A percentile compares a stretch with the other conserved stretches of the same genome.
Evolutionary conservation across 1,284 basidiomycete species (phyloP).

Genomic region (Neotropicomus parvogracilis): DNA sequence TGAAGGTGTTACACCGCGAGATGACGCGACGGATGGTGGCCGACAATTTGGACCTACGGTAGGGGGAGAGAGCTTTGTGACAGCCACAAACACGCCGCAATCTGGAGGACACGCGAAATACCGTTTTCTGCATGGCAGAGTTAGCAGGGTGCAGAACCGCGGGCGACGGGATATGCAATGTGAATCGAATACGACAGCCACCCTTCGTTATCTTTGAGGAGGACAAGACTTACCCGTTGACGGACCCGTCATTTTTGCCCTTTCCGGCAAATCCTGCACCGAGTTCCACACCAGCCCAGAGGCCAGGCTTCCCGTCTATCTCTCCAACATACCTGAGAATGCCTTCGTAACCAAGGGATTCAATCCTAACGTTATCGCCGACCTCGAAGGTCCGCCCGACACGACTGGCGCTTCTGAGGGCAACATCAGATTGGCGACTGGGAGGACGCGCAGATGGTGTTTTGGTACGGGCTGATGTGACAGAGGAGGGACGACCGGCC

Average conservation of each 20-base stretch:
- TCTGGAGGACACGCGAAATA: constrained; percentile 86
- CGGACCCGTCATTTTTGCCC: constrained; percentile 94
- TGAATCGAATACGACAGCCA: not conserved
- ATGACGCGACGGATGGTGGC: constrained; percentile 79
- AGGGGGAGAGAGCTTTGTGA: constrained; percentile 74
- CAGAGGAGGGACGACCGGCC: constrained; percentile 46
- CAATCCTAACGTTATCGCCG: constrained; percentile 81
- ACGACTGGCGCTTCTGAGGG: constrained; percentile 44
- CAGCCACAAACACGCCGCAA: constrained; percentile 89
- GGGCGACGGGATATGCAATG: not conserved
- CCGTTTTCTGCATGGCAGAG: constrained; percentile 48
- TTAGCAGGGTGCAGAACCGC: constrained; percentile 8
- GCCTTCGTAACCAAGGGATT: constrained; percentile 83
- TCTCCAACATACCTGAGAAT: constrained; percentile 74
- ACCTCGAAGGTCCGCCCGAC: constrained; percentile 53
- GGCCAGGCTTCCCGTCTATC: constrained; percentile 81
- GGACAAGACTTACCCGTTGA: constrained; percentile 68
- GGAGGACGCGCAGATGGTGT: constrained; percentile 52
- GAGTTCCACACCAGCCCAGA: constrained; percentile 92
- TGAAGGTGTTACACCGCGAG: constrained; percentile 52
- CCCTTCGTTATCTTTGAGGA: not conserved
- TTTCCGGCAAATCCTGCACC: constrained; percentile 81
- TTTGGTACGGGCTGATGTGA: constrained; percentile 47
- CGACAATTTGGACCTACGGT: constrained; percentile 62
- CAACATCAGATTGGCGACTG: constrained; percentile 62